These are phyloP conservation scores for Isatis tinctoria DNA, from an alignment of 345 rosid genomes.

Conservation along the genomic window DNA sequence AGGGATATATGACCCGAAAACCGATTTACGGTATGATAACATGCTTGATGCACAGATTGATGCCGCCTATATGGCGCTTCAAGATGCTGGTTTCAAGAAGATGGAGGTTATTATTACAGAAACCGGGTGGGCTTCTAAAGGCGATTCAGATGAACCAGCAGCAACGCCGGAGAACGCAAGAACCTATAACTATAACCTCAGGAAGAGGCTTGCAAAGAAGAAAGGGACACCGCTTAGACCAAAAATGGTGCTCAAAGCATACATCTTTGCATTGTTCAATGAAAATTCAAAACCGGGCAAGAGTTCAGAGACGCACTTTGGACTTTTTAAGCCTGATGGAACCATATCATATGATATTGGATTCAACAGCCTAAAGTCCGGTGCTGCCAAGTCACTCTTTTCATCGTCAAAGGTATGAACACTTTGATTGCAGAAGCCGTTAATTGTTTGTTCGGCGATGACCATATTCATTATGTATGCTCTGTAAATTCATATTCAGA, in stretches of 20 bases:
- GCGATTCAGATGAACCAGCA: slow-evolving; percentile 80
- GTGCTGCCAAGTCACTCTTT: slow-evolving; percentile 46
- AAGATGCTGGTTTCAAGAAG: slow-evolving; percentile 70
- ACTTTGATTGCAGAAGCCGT: not conserved
- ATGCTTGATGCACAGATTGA: slow-evolving; percentile 99
- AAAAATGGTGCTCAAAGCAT: slow-evolving; percentile 63
- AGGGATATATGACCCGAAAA: slow-evolving; percentile 68
- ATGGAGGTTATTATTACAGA: slow-evolving; percentile 93
- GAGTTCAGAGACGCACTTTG: slow-evolving; percentile 88
- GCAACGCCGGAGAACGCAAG: slow-evolving; percentile 81
- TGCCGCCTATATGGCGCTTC: slow-evolving; percentile 86
- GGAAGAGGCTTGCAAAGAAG: slow-evolving; percentile 89
- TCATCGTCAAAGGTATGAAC: slow-evolving; percentile 63
- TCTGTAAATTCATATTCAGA: not conserved
- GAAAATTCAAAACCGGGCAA: slow-evolving; percentile 78
- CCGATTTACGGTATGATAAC: slow-evolving; percentile 78
- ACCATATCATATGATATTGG: slow-evolving; percentile 85
- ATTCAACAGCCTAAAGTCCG: slow-evolving; percentile 66
- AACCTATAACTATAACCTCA: slow-evolving; percentile 81
- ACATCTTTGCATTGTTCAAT: slow-evolving; percentile 86
- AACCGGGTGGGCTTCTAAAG: slow-evolving; percentile 96
- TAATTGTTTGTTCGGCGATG: not conserved
- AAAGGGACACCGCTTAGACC: slow-evolving; percentile 97
- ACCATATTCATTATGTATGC: not conserved
- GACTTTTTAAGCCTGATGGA: slow-evolving; percentile 92